Evolutionary conservation across 2,329 filamentous ascomycete species (phyloP).

Genomic region (Colletotrichum plurivorum): DNA sequence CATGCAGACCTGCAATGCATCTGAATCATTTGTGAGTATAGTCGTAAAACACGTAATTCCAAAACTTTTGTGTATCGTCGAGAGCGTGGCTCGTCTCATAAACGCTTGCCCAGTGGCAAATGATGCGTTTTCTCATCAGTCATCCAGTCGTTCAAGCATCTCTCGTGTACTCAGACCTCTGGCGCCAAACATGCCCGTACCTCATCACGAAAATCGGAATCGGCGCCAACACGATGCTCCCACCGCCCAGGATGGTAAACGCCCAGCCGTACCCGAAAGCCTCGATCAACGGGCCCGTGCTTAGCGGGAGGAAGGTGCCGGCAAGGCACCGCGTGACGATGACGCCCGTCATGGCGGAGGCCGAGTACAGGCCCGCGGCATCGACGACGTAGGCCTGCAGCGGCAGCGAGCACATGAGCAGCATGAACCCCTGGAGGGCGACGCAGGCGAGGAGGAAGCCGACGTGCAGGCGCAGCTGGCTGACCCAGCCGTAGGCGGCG

Average conservation of each 20-base stretch:
- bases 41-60: background rate
- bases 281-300: conserved; percentile 61
- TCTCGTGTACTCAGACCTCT: conserved; percentile 64
- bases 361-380: conserved; percentile 68
- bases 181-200: conserved; percentile 67
- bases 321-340: conserved; percentile 69
- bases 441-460: conserved; percentile 59
- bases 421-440: conserved; percentile 59
- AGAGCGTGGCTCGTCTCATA: background rate
- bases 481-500: conserved; percentile 65
- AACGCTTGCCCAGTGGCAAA: background rate
- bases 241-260: conserved; percentile 59
- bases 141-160: conserved; percentile 45
- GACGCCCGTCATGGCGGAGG: conserved; percentile 69
- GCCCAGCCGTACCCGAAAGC: conserved; percentile 66
- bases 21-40: background rate
- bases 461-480: conserved; percentile 59
- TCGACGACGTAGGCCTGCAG: conserved; percentile 71
- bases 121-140: background rate
- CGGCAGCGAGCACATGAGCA: conserved; percentile 64
- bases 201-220: conserved; percentile 65
- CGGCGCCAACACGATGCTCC: conserved; percentile 61
- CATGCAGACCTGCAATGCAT: background rate
- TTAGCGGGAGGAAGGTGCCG: conserved; percentile 70
- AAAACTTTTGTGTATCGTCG: background rate